Conservation (phyloP, 2,329 filamentous ascomycete genomes). For the Moelleriella libera region DNA sequence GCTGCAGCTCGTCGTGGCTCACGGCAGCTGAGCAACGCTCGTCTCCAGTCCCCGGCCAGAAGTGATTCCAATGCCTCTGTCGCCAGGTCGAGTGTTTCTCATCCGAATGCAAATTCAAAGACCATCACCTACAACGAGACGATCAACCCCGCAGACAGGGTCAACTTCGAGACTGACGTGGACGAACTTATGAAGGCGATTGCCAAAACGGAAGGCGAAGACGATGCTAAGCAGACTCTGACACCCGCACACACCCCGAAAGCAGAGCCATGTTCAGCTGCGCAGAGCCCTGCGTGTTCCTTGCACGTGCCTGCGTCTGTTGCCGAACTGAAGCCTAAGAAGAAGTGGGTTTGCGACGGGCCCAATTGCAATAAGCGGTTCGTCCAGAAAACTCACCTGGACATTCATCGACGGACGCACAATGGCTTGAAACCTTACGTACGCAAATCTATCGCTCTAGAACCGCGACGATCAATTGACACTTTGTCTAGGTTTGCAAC, state of each 20-base stretch:
- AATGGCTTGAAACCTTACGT: constrained; percentile 86
- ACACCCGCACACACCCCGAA: constrained; percentile 10
- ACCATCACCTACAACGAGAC: constrained; percentile 30
- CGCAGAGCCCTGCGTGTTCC: constrained; percentile 16
- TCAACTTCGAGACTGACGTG: constrained; percentile 65
- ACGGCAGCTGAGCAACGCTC: constrained; percentile 16
- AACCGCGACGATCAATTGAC: constrained; percentile 8
- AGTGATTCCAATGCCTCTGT: constrained; percentile 18
- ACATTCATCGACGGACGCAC: constrained; percentile 79
- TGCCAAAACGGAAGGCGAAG: constrained; percentile 32
- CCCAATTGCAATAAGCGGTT: constrained; percentile 70
- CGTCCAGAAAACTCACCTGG: constrained; percentile 81
- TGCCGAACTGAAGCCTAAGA: constrained; percentile 24
- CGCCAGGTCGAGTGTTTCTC: constrained; percentile 9
- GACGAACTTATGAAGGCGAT: constrained; percentile 84
- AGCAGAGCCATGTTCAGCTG: constrained; percentile 3
- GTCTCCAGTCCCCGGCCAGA: constrained; percentile 18
- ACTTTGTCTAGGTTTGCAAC: constrained; percentile 43
- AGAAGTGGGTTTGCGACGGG: constrained; percentile 60
- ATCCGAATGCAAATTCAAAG: constrained; percentile 21
- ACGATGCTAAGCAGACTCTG: constrained; percentile 11
- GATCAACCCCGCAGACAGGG: constrained; percentile 30
- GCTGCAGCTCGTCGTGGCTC: constrained; percentile 10
- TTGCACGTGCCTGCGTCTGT: constrained; percentile 10
- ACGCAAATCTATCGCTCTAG: constrained; percentile 22